phyloP scores from a whole-genome alignment of 1,284 basidiomycete genomes.

The Ceratobasidium sp. region DNA sequence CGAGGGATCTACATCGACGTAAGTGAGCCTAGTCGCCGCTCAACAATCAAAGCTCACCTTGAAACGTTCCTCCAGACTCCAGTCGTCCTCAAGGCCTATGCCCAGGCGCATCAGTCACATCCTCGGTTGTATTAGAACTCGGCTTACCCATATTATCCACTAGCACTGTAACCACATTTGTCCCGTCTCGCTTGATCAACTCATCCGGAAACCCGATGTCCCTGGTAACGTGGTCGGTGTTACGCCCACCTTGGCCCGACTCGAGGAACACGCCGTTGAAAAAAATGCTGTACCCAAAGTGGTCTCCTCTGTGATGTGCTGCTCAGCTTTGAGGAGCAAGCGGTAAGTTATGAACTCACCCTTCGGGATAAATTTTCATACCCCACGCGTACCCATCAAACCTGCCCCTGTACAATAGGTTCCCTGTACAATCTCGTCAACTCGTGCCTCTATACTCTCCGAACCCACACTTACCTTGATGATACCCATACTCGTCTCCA shows the following conservation, averaged over 20 bases:
- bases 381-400: conserved; percentile 61
- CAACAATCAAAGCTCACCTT: conserved; percentile 49
- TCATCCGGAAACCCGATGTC: conserved; percentile 55
- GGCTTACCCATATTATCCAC: conserved; percentile 56
- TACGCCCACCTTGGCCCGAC: conserved; percentile 58
- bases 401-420: conserved; percentile 61
- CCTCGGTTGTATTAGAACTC: background rate
- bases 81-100: conserved; percentile 52
- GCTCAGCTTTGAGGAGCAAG: background rate
- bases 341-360: conserved; percentile 53
- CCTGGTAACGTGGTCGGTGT: conserved; percentile 52
- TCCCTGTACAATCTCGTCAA: conserved; percentile 50
- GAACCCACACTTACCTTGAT: conserved; percentile 53
- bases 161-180: conserved; percentile 58
- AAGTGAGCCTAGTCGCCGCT: background rate
- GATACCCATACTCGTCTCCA: conserved; percentile 62
- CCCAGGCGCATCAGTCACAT: background rate
- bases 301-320: conserved; percentile 58
- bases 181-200: conserved; percentile 52
- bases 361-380: conserved; percentile 62
- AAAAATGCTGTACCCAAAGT: conserved; percentile 63
- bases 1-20: conserved; percentile 51
- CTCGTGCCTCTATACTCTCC: background rate
- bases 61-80: conserved; percentile 52
- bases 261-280: conserved; percentile 63